Evolutionary conservation across 2,329 filamentous ascomycete genomes (phyloP).

Genomic region (Diplocarpon mali): DNA sequence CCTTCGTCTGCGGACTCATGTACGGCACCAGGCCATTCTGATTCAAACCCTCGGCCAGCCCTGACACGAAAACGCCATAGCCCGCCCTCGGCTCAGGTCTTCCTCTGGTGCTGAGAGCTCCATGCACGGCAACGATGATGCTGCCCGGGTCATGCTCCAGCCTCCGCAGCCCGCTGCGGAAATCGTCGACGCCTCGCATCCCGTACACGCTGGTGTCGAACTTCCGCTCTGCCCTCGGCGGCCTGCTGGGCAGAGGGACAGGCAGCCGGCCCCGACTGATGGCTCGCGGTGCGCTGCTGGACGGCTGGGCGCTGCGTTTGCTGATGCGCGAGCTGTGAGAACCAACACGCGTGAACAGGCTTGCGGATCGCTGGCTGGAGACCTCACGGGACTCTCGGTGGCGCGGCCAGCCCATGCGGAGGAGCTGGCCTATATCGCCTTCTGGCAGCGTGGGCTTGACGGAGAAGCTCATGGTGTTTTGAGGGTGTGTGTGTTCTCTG

Average conservation of each 20-base stretch:
- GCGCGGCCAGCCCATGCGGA: neutral
- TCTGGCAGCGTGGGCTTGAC: neutral
- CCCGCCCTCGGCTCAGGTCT: slow-evolving; percentile 1
- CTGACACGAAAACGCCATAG: slow-evolving; percentile 10
- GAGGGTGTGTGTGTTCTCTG: neutral
- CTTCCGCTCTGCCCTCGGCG: slow-evolving; percentile 36
- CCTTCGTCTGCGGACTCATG: slow-evolving; percentile 5
- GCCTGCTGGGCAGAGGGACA: neutral
- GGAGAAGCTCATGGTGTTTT: neutral
- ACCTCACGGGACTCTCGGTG: neutral
- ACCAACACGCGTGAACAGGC: neutral
- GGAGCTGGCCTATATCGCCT: neutral
- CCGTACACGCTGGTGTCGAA: slow-evolving; percentile 7
- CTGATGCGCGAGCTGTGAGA: neutral
- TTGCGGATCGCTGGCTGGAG: neutral
- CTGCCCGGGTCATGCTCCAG: slow-evolving; percentile 7
- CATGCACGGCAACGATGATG: slow-evolving; percentile 9
- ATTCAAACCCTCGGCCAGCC: slow-evolving; percentile 3
- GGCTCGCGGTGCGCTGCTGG: neutral
- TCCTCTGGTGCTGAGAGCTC: neutral
- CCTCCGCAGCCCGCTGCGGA: slow-evolving; percentile 5
- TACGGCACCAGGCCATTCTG: slow-evolving; percentile 5
- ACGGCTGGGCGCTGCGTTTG: neutral
- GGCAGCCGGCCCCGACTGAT: neutral
- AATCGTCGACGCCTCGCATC: slow-evolving; percentile 1